Percentiles rank a stretch among this genome's conserved stretches.
phyloP scores from a whole-genome alignment of 352 stramenopile genomes.

The Blastocystis sp. region DNA sequence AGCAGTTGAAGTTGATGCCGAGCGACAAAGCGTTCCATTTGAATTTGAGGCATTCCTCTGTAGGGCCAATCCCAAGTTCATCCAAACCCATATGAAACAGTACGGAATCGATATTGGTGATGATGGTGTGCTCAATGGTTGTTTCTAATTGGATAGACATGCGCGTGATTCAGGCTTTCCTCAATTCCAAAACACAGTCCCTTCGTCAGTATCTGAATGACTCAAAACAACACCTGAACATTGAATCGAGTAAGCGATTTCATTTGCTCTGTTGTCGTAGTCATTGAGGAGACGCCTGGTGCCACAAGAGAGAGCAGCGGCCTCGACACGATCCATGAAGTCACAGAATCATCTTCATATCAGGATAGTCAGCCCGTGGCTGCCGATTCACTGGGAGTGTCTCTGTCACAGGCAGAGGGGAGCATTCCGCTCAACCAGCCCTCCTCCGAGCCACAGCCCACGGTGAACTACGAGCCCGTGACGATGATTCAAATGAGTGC shows the following conservation, averaged over 20 bases:
- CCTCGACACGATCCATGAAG: constrained; percentile 53
- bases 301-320: background rate
- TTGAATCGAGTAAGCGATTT: constrained; percentile 8
- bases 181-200: background rate
- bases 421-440: background rate
- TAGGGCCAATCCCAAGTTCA: background rate
- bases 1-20: background rate
- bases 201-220: background rate
- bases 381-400: background rate
- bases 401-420: background rate
- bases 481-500: constrained; percentile 59
- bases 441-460: background rate
- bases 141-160: constrained; percentile 2
- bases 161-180: background rate
- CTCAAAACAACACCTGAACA: background rate
- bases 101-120: background rate
- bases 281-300: background rate
- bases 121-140: background rate
- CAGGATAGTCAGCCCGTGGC: background rate
- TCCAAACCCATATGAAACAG: background rate
- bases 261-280: background rate
- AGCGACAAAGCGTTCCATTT: background rate
- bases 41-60: background rate
- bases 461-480: constrained; percentile 15
- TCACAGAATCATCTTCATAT: constrained; percentile 6